Evolutionary conservation across 2,329 filamentous ascomycete species (phyloP), one percentile per base, ranked within the genome.

Genomic region (Xylaria sp.): DNA sequence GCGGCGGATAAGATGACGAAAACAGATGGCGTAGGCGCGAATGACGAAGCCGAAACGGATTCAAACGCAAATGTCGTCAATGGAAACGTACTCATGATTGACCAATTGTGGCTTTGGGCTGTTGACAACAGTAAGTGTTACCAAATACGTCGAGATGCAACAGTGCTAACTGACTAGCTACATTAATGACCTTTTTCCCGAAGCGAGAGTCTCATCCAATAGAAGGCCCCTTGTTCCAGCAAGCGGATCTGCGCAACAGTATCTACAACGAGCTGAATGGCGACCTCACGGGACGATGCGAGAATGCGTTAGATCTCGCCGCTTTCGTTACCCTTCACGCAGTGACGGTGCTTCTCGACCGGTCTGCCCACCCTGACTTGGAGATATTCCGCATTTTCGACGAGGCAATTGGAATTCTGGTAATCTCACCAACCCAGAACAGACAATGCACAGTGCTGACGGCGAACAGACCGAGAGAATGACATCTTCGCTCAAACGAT

Each of bases 191-290:
- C 0, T 88, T 87, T 75, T 89, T 88, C 71, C 84, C 86, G 0
- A 86, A 82, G 59, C 81, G 86, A 27, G 85, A 88, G 65, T 86
- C 86, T 0, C 83, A 84, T 42, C 84, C 85, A 0, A 84, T 82
- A 2, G 86, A 88, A 69, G 86, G 86, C 0, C 85, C 86, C 0
- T 72, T 88, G 0, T 88, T 87, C 59, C 85, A 87, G 53, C 86
- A 90, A 71, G 87, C 87, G 0, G 89, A 91, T 72, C 79, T 91
- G 2, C 82, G 88, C 3, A 88, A 89, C 70, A 90, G 87, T 70
- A 85, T 91, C 29, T 90, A 90, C 73, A 89, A 90, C 71, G 89
- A 91, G 71, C 79, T 91, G 12, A 91, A 91, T 60, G 88, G 89
- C 0, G 89, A 91, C 71, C 81, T 89, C 21, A 89, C 88, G 0